A percentile compares a stretch with the other conserved stretches of the same genome.
Conservation (phyloP, 257 asterid genomes). For the Leonotis leonurus region DNA sequence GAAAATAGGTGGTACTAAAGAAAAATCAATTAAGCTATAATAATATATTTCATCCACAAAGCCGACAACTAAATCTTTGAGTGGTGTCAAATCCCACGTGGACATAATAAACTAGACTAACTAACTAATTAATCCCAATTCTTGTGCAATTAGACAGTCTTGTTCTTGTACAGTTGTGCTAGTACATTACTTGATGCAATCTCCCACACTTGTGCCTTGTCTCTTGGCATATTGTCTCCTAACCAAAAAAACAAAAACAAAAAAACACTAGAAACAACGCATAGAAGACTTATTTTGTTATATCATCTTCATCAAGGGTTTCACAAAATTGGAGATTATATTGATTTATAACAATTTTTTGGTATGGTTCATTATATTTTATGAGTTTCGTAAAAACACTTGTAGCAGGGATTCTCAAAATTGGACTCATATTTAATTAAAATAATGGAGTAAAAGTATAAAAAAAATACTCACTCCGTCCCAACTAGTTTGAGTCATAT, state of each 20-base stretch:
- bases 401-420: no score
- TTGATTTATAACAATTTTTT: no score
- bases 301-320: no score
- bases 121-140: not conserved
- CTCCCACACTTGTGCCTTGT: constrained; percentile 19
- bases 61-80: constrained; percentile 17
- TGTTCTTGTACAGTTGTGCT: constrained; percentile 5
- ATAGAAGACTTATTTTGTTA: not conserved
- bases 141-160: constrained; percentile 1
- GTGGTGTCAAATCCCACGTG: constrained; percentile 15
- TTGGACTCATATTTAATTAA: no score
- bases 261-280: no score
- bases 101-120: not conserved
- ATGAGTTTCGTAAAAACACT: no score
- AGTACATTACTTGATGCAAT: not conserved
- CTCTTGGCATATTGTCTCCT: constrained; percentile 26
- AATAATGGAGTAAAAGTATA: no score
- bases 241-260: not conserved
- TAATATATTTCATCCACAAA: constrained; percentile 2
- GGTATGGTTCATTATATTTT: no score
- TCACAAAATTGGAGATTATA: no score
- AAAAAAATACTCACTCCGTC: no score
- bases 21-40: constrained; percentile 8
- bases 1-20: not conserved
- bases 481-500: no score